phyloP scores from a whole-genome alignment of 169 alveolate genomes.

The Babesia ovis region DNA sequence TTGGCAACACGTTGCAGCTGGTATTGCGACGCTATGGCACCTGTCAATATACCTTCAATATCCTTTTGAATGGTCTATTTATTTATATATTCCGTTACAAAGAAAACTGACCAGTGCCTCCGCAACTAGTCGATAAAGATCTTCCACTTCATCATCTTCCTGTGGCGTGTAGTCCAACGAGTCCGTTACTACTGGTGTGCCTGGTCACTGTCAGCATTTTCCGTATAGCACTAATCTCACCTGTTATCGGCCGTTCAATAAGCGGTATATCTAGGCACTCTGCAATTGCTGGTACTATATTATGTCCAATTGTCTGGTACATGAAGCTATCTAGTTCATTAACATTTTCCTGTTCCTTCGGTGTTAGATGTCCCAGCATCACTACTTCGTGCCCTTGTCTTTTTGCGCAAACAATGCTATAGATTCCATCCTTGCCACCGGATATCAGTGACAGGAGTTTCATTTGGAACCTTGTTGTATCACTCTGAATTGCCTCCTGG shows the following conservation, averaged over 20 bases:
- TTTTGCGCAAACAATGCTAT: slow-evolving; percentile 39
- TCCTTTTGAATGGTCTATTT: slow-evolving; percentile 80
- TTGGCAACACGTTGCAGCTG: slow-evolving; percentile 94
- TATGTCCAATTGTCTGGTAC: slow-evolving; percentile 96
- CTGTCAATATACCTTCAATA: slow-evolving; percentile 90
- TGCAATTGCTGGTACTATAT: slow-evolving; percentile 89
- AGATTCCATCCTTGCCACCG: slow-evolving; percentile 66
- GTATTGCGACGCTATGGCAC: slow-evolving; percentile 96
- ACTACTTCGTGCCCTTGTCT: slow-evolving; percentile 64
- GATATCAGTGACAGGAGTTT: slow-evolving; percentile 55
- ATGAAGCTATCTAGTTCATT: slow-evolving; percentile 91
- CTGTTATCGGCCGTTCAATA: slow-evolving; percentile 74
- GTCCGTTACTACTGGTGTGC: slow-evolving; percentile 30
- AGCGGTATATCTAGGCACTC: slow-evolving; percentile 91
- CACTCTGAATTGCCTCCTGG: too few relatives aligned
- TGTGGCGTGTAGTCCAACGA: slow-evolving; percentile 76
- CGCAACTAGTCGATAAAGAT: slow-evolving; percentile 77
- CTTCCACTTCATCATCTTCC: slow-evolving; percentile 94
- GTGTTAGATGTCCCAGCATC: slow-evolving; percentile 57
- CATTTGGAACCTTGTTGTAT: too few relatives aligned
- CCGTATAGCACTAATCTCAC: slow-evolving; percentile 48
- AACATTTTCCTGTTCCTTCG: slow-evolving; percentile 21
- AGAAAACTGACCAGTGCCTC: slow-evolving; percentile 66
- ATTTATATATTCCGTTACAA: background rate
- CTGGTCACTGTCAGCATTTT: background rate